Base-by-base conservation (phyloP, 2,329 filamentous ascomycete genomes). In the Clonostachys rosea region DNA sequence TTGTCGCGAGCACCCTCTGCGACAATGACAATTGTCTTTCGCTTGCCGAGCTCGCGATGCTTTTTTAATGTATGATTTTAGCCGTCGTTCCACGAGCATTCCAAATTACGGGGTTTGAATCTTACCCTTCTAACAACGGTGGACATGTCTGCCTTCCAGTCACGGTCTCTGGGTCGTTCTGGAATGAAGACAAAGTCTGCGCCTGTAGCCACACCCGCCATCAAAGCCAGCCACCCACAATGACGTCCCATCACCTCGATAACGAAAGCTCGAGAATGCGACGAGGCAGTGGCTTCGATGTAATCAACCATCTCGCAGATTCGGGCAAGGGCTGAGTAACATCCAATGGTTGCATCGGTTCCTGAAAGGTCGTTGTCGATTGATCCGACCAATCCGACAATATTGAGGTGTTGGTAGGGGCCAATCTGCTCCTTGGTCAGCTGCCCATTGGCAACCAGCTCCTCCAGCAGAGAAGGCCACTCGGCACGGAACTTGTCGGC, bases 351-450 rank as follows among this genome's bases (percentile, higher is more conserved):
- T 49, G 94, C 92, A 67, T 99, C 94, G 12, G 94, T 99, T 54
- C 90, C 90, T 44, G 91, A 95, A 69, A 99, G 87, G 63, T 99
- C 94, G 64, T 99, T 99, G 76, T 99, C 94, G 62, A 99, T 99
- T 46, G 91, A 96, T 49, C 94, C 94, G 30, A 99, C 94, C 45
- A 97, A 75, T 43, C 94, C 94, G 46, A 97, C 92, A 56, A 99
- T 96, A 69, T 97, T 99, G 61, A 99, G 80, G 56, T 95, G 84
- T 60, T 80, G 79, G 76, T 90, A 95, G 3, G 88, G 87, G 42
- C 82, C 75, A 49, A 89, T 71, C 63, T 96, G 86, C 48, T 86
- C 79, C 40, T 73, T 60, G 7, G 81, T 85, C 58, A 96, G 76
- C 60, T 92, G 78, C 46, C 84, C 83, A 4, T 70, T 87, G 44